Evolutionary conservation across 2,329 filamentous ascomycete species (phyloP).

Genomic region (Fusarium sp.): DNA sequence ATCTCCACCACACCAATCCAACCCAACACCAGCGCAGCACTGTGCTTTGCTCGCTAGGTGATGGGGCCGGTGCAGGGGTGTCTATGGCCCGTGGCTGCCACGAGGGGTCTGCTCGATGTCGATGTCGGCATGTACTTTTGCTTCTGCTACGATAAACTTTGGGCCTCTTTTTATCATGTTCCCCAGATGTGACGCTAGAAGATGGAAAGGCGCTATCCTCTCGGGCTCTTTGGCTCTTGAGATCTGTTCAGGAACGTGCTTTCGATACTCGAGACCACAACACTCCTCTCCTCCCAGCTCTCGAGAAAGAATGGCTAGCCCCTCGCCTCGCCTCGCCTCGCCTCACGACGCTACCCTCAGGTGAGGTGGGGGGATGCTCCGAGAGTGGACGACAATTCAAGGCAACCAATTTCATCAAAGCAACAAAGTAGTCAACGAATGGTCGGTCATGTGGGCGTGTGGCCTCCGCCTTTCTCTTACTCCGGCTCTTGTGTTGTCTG

Average conservation of each 20-base stretch:
- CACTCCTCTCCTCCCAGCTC: neutral
- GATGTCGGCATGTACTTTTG: conserved; percentile 36
- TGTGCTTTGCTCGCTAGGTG: neutral
- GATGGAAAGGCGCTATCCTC: conserved; percentile 5
- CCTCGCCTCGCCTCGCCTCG: conserved; percentile 6
- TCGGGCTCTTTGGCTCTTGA: neutral
- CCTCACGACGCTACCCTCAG: conserved; percentile 37
- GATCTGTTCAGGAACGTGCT: neutral
- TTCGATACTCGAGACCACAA: conserved; percentile 3
- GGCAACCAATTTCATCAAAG: conserved; percentile 36
- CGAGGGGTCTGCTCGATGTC: conserved; percentile 39
- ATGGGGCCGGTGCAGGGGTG: conserved; percentile 38
- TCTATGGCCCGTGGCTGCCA: conserved; percentile 45
- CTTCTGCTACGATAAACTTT: conserved; percentile 41
- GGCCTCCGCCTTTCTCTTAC: neutral
- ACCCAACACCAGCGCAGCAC: conserved; percentile 13
- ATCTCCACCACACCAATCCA: conserved; percentile 19
- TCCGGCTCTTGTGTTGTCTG: conserved; percentile 17
- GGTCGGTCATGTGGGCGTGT: conserved; percentile 33
- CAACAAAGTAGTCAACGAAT: conserved; percentile 16
- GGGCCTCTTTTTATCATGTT: conserved; percentile 24
- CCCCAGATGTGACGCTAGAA: conserved; percentile 36
- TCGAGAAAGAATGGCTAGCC: neutral
- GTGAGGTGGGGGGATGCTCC: conserved; percentile 37
- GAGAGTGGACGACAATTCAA: conserved; percentile 22